These are phyloP conservation scores for Takashimella tepidaria DNA, from an alignment of 1,284 basidiomycete species.

Conservation along the genomic window DNA sequence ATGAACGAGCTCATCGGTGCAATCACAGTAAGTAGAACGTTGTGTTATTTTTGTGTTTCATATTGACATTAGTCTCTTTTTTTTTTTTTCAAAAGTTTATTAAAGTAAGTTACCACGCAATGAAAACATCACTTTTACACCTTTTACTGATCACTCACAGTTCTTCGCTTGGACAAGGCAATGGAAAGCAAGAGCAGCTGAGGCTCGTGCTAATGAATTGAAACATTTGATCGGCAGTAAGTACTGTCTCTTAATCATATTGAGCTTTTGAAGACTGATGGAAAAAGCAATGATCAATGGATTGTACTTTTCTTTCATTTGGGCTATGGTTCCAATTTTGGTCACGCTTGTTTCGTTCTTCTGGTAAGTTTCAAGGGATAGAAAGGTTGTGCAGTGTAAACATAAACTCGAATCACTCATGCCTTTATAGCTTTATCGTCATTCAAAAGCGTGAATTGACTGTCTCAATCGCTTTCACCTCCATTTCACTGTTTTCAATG, in stretches of 20 bases:
- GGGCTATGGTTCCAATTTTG: constrained; percentile 39
- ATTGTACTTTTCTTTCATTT: constrained; percentile 33
- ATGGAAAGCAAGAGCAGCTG: constrained; percentile 42
- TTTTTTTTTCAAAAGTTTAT: constrained; percentile 16
- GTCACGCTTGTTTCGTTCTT: constrained; percentile 48
- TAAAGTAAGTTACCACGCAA: constrained; percentile 26
- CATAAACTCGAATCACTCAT: too few species aligned
- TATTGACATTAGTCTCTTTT: background rate
- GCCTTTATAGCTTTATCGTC: constrained; percentile 42
- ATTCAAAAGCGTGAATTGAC: constrained; percentile 46
- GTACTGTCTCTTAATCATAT: constrained; percentile 7
- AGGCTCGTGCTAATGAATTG: constrained; percentile 42
- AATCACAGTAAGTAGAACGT: constrained; percentile 25
- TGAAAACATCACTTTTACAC: constrained; percentile 1
- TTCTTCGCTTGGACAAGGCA: constrained; percentile 48
- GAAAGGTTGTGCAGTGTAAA: too few species aligned
- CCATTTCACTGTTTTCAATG: constrained; percentile 49
- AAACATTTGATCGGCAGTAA: constrained; percentile 35
- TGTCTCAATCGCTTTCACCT: constrained; percentile 48
- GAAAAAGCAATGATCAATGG: constrained; percentile 30
- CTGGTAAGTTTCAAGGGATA: constrained; percentile 20
- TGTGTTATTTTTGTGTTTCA: background rate
- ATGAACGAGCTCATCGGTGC: constrained; percentile 78
- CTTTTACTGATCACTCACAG: constrained; percentile 13
- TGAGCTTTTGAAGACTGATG: constrained; percentile 4